Evolutionary conservation across 495 filamentous ascomycete genomes (phyloP).

Genomic region (Neurospora sp.): DNA sequence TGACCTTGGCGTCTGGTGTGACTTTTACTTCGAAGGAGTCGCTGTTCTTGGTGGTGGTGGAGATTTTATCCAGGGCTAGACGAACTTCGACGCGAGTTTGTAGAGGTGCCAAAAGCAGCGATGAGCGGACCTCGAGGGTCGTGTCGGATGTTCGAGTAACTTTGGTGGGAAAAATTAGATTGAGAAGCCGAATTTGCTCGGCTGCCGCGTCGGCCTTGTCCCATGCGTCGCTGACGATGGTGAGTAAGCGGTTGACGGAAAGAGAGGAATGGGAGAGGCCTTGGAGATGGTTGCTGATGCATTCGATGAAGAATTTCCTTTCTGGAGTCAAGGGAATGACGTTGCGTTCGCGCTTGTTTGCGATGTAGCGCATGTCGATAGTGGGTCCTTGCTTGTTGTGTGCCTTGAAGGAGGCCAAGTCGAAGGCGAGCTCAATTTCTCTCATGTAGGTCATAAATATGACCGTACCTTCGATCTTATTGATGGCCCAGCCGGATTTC

Average conservation of each 20-base stretch:
- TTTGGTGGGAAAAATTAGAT: slow-evolving; percentile 43
- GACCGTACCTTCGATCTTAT: slow-evolving; percentile 46
- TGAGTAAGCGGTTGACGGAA: slow-evolving; percentile 44
- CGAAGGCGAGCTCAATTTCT: slow-evolving; percentile 69
- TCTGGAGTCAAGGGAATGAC: slow-evolving; percentile 39
- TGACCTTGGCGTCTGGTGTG: slow-evolving; percentile 38
- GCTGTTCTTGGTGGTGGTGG: background rate
- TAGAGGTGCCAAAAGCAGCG: slow-evolving; percentile 46
- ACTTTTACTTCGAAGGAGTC: slow-evolving; percentile 38
- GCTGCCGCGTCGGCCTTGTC: slow-evolving; percentile 41
- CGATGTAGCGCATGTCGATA: slow-evolving; percentile 47
- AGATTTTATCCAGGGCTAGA: slow-evolving; percentile 26
- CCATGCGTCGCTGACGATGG: slow-evolving; percentile 49
- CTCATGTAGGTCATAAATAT: slow-evolving; percentile 71
- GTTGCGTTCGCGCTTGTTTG: slow-evolving; percentile 37
- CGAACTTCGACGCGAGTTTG: slow-evolving; percentile 50
- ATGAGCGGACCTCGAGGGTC: slow-evolving; percentile 40
- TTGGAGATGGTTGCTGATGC: slow-evolving; percentile 49
- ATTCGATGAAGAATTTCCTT: slow-evolving; percentile 62
- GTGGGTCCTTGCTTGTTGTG: slow-evolving; percentile 15
- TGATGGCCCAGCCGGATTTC: slow-evolving; percentile 69
- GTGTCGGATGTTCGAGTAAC: slow-evolving; percentile 46
- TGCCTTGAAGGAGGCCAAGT: slow-evolving; percentile 48
- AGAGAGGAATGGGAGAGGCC: slow-evolving; percentile 40
- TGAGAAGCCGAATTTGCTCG: slow-evolving; percentile 45